These are phyloP conservation scores for Endothia cerciana DNA, from an alignment of 2,329 filamentous ascomycete species.

Conservation along the genomic window DNA sequence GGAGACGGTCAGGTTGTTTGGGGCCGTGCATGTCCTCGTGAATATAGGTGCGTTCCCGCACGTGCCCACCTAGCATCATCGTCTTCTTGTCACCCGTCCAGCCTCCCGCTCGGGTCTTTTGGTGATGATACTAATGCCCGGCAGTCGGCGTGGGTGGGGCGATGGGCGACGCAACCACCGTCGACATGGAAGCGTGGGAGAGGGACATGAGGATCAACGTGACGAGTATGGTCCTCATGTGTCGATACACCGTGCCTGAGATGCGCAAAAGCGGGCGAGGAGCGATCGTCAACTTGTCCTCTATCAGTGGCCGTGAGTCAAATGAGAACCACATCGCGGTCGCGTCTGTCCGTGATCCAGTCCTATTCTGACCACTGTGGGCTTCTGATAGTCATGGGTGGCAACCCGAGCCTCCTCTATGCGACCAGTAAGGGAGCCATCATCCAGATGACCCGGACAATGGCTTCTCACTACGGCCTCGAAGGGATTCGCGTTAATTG, in stretches of 20 bases:
- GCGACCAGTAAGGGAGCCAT: constrained; percentile 49
- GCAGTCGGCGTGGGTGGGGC: constrained; percentile 41
- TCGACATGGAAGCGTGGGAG: constrained; percentile 39
- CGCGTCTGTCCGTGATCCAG: constrained; percentile 9
- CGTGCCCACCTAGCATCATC: too few species aligned
- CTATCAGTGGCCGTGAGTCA: constrained; percentile 38
- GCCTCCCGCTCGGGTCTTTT: too few species aligned
- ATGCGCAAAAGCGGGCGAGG: constrained; percentile 41
- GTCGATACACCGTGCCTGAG: constrained; percentile 37
- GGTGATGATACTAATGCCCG: neutral
- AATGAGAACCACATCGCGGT: neutral
- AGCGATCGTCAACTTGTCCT: constrained; percentile 43
- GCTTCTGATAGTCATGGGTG: constrained; percentile 46
- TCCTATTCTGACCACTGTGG: too few species aligned
- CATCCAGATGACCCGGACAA: constrained; percentile 32
- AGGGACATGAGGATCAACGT: constrained; percentile 40
- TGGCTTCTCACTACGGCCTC: constrained; percentile 51
- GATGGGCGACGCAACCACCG: constrained; percentile 35
- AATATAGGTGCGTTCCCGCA: constrained; percentile 35
- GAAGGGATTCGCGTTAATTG: constrained; percentile 52
- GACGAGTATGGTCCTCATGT: constrained; percentile 43
- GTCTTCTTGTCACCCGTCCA: too few species aligned
- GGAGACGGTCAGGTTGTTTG: constrained; percentile 34
- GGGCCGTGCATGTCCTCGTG: constrained; percentile 35
- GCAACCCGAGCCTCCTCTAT: constrained; percentile 47